Evolutionary conservation across 139 green algal species (phyloP).

Genomic region (Astrephomene gubernaculifera): DNA sequence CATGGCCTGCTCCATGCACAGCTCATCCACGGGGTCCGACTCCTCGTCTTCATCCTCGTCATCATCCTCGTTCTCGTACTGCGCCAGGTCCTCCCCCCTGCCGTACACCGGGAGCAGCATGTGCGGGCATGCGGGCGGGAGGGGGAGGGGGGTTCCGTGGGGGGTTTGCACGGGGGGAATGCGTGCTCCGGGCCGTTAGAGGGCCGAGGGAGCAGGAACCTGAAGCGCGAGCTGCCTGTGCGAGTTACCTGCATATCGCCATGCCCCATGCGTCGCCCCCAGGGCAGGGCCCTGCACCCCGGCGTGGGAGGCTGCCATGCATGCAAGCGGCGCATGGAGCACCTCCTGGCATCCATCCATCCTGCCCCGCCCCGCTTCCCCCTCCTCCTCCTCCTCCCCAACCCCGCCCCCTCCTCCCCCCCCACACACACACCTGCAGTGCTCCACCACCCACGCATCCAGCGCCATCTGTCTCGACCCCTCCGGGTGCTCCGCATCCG

Average conservation of each 20-base stretch:
- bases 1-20: conserved; percentile 4
- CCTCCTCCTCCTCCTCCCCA: not conserved
- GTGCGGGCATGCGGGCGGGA: not conserved
- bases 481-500: not conserved
- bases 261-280: too few species aligned
- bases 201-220: not conserved
- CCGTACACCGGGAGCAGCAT: not conserved
- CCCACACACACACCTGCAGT: conserved; percentile 5
- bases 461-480: conserved; percentile 11
- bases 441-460: conserved; percentile 34
- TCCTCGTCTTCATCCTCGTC: not conserved
- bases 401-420: not conserved
- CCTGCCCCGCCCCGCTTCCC: not conserved
- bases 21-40: not conserved
- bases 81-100: conserved; percentile 26
- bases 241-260: too few species aligned
- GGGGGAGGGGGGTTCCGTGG: not conserved
- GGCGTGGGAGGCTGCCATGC: too few species aligned
- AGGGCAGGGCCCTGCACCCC: too few species aligned
- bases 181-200: not conserved
- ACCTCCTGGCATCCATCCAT: too few species aligned
- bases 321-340: too few species aligned
- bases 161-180: not conserved
- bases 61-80: conserved; percentile 20
- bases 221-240: not conserved